phyloP scores from a whole-genome alignment of 2,329 filamentous ascomycete genomes.

The Colletotrichum cereale region DNA sequence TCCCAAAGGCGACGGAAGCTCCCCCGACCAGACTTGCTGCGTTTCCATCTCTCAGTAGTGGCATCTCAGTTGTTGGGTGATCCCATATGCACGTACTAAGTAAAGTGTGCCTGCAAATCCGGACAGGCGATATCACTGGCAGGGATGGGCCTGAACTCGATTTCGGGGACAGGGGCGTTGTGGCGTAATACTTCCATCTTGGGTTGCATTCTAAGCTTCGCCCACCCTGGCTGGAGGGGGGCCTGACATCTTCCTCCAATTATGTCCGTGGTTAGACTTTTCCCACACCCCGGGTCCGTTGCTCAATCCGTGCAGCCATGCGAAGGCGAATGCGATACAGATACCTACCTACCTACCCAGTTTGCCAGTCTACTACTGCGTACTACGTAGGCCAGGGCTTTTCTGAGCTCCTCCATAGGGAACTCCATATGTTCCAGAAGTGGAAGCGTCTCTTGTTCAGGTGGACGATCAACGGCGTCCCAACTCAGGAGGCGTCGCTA shows the following conservation, averaged over 20 bases:
- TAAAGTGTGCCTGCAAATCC: constrained; percentile 15
- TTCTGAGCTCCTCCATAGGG: not conserved
- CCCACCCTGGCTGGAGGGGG: not conserved
- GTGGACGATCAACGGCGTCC: constrained; percentile 6
- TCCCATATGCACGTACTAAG: constrained; percentile 29
- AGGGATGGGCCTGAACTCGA: constrained; percentile 10
- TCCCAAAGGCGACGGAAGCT: not conserved
- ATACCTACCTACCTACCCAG: no score
- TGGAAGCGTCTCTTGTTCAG: not conserved
- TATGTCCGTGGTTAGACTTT: constrained; percentile 9
- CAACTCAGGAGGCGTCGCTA: not conserved
- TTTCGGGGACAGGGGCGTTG: constrained; percentile 23
- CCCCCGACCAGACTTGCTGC: not conserved
- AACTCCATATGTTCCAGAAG: constrained; percentile 18
- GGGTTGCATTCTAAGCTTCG: constrained; percentile 11
- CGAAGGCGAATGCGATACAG: not conserved
- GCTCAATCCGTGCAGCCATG: constrained; percentile 32
- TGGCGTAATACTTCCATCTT: constrained; percentile 13
- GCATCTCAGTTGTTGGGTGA: constrained; percentile 7
- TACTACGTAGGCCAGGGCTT: not conserved
- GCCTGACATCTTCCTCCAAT: constrained; percentile 13
- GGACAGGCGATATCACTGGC: constrained; percentile 7
- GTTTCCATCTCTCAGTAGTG: constrained; percentile 1
- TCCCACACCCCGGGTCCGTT: constrained; percentile 33
- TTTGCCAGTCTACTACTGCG: no score